Evolutionary conservation across 1,284 basidiomycete genomes (phyloP), one percentile per base, ranked within the genome.

Genomic region (Apiotrichum porosum): DNA sequence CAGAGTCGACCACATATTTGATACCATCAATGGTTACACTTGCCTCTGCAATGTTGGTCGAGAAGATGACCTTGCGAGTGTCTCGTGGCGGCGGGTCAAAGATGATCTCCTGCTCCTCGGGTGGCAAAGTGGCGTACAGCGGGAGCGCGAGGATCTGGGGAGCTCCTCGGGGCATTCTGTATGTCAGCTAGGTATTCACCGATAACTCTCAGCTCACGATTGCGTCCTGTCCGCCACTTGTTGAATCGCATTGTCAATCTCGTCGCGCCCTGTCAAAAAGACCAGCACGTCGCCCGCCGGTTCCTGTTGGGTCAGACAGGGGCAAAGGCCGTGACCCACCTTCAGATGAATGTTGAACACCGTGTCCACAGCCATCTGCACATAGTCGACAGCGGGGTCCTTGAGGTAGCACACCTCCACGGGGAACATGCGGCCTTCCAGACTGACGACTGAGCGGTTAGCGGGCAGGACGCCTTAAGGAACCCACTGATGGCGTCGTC

Each of bases 21-120:
- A 98, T 85, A 1, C 91, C 91, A 41, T 97, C 90, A 49, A 98
- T 95, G 0, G 94, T 98, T 14, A 98, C 86, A 69, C 89, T 93
- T 18, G 94, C 89, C 75, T 98, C 95, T 15, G 95, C 94, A 42
- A 97, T 93, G 66, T 98, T 98, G 0, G 95, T 98, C 1, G 90
- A 81, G 22, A 97, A 80, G 42, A 99, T 84, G 42, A 95, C 83
- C 69, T 98, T 99, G 45, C 95, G 81, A 4, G 79, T 81, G 39
- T 86, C 85, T 30, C 78, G 75, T 17, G 84, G 82, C 15, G 88
- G 74, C 1, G 84, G 80, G 51, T 85, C 81, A 59, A 99, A 97
- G 10, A 93, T 85, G 43, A 79, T 78, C 23, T 87, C 76, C 62
- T 98, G 94, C 63, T 95, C 91, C 38, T 87, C 83, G 0, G 83